A percentile compares a stretch with the other conserved stretches of the same genome.
These are phyloP conservation scores for Penicillium egyptiacum DNA, from an alignment of 495 filamentous ascomycete genomes.

Conservation along the genomic window DNA sequence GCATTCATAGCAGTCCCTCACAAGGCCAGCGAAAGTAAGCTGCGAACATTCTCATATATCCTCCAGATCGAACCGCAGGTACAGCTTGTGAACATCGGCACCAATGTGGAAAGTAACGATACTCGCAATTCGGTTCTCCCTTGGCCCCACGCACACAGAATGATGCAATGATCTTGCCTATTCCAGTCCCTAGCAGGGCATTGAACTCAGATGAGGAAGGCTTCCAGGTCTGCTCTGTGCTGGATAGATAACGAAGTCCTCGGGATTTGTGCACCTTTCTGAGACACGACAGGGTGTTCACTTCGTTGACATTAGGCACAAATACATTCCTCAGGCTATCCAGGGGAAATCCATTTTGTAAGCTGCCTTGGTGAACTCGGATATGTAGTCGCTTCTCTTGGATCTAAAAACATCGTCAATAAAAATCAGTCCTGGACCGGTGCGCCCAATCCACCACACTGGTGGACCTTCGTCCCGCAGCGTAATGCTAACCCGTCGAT, in stretches of 20 bases:
- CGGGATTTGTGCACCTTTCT: neutral
- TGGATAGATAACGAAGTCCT: neutral
- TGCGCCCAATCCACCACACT: conserved; percentile 1
- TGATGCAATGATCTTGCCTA: conserved; percentile 1
- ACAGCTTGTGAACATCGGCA: conserved; percentile 2
- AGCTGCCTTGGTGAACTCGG: neutral
- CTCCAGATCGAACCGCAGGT: conserved; percentile 8
- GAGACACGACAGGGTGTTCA: neutral
- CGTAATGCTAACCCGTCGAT: conserved; percentile 7
- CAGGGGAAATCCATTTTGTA: neutral
- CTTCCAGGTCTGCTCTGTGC: neutral
- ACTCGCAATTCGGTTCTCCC: conserved; percentile 1
- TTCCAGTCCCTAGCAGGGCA: neutral
- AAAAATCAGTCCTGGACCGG: neutral
- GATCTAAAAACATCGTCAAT: conserved; percentile 9
- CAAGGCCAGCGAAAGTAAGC: neutral
- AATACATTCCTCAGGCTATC: neutral
- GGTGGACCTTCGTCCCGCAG: conserved; percentile 47
- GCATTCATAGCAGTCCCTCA: neutral
- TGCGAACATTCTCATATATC: neutral
- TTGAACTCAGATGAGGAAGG: neutral
- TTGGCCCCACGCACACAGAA: conserved; percentile 6
- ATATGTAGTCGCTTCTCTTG: neutral
- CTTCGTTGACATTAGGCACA: conserved; percentile 2
- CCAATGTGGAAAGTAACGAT: conserved; percentile 1